These are phyloP conservation scores for Didymella pomorum DNA, from an alignment of 2,329 filamentous ascomycete species.

Conservation along the genomic window DNA sequence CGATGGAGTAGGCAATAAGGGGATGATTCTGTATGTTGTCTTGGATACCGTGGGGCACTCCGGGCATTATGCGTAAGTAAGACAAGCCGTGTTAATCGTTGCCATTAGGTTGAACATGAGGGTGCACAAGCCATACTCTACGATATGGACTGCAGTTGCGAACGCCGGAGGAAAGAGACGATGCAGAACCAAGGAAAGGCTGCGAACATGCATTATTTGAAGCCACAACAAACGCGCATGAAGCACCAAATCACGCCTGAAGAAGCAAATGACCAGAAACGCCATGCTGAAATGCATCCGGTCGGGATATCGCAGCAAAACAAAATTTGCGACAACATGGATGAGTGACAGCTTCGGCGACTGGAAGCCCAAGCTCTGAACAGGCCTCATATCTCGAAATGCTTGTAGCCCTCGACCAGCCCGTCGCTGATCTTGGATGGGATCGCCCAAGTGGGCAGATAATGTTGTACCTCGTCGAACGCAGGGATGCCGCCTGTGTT, in stretches of 20 bases:
- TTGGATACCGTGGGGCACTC: constrained; percentile 29
- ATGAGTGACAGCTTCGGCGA: constrained; percentile 32
- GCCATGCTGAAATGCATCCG: constrained; percentile 42
- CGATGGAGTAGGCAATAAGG: constrained; percentile 26
- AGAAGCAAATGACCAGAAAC: constrained; percentile 36
- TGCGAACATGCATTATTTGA: constrained; percentile 22
- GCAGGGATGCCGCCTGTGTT: constrained; percentile 82
- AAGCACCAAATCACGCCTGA: constrained; percentile 36
- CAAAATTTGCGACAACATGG: constrained; percentile 41
- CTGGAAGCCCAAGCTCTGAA: constrained; percentile 19
- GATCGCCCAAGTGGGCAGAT: constrained; percentile 80
- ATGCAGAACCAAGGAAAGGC: constrained; percentile 1
- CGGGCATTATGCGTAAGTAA: constrained; percentile 30
- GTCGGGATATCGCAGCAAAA: constrained; percentile 46
- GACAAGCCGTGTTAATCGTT: constrained; percentile 28
- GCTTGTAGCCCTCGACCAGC: constrained; percentile 80
- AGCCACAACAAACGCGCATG: constrained; percentile 27
- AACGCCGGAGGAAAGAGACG: constrained; percentile 13
- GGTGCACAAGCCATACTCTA: constrained; percentile 28
- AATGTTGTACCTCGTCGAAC: constrained; percentile 79
- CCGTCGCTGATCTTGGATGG: constrained; percentile 79
- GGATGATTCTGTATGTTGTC: constrained; percentile 36
- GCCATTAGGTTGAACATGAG: constrained; percentile 34
- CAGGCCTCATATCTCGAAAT: constrained; percentile 57
- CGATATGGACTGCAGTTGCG: constrained; percentile 5